A percentile compares a stretch with the other conserved stretches of the same genome.
phyloP scores from a whole-genome alignment of 371 early-diverging fungal species.

The Syncephalastrum sp. region DNA sequence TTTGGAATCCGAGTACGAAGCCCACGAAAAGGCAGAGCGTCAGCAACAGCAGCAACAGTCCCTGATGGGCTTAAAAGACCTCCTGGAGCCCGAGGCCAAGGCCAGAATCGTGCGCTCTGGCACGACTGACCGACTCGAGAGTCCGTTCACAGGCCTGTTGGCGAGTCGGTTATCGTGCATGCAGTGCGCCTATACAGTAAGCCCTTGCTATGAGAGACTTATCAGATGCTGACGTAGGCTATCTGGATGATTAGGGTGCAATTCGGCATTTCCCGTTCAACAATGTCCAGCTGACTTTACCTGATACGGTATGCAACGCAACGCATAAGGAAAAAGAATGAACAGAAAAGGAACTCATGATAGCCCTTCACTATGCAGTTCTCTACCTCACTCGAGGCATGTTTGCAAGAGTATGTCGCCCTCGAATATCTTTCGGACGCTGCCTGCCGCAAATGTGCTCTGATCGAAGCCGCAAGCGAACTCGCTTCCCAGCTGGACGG shows the following conservation, averaged over 20 bases:
- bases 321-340: background rate
- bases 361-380: conserved; percentile 18
- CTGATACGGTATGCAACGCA: conserved; percentile 40
- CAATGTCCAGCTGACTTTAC: conserved; percentile 65
- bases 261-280: conserved; percentile 75
- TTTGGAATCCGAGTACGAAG: conserved; percentile 64
- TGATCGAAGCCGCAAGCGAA: conserved; percentile 46
- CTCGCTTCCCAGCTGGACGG: conserved; percentile 33
- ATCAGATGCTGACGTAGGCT: background rate
- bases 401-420: conserved; percentile 58
- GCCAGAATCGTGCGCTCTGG: no score
- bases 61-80: no score
- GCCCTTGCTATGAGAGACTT: background rate
- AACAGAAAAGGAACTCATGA: background rate
- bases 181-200: conserved; percentile 73
- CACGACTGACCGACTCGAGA: conserved; percentile 13
- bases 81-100: no score
- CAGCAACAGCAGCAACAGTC: no score
- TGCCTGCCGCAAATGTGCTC: conserved; percentile 70
- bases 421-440: conserved; percentile 76
- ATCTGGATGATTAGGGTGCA: conserved; percentile 44
- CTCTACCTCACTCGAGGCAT: conserved; percentile 60
- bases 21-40: no score
- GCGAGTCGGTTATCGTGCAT: conserved; percentile 76
- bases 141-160: conserved; percentile 69